Base-by-base conservation (phyloP, 768 basidiomycete species). In the Kondoa malvinella region DNA sequence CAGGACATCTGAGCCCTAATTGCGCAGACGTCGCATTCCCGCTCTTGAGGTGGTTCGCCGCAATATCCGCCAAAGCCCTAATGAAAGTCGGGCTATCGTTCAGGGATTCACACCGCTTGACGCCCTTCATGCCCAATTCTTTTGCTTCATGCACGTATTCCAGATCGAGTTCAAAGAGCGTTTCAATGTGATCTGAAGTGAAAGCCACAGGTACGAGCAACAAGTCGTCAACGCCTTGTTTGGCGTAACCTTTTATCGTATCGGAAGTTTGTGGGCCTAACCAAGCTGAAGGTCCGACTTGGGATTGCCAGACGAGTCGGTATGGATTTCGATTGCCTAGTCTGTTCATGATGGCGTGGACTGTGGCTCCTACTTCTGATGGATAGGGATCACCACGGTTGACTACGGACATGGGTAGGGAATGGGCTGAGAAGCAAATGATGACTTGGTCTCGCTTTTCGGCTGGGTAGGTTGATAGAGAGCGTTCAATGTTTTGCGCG, bases 171-270 rank as follows among this genome's bases (percentile, higher is more conserved):
- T 99, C 95, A 74, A 88, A 97, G 63, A 99, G 80, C 27, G 95
- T 99, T 81, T 99, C 95, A 74, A 99, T 97, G 76, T 99, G 95
- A 78, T 99, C 95, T 76, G 87, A 92, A 16, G 95, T 99, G 80
- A 99, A 99, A 29, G 95, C 95, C 70, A 99, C 92, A 0, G 95
- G 95, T 4, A 99, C 84, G 50, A 97, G 80, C 67, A 96, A 74
- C 34, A 79, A 72, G 69, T 81, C 76, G 70, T 80, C 80, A 67
- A 78, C 71, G 4, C 80, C 80, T 30, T 75, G 75, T 74, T 78
- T 77, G 31, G 77, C 77, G 27, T 79, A 74, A 0, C 80, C 81
- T 71, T 95, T 90, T 75, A 99, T 79, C 58, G 92, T 88, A 65
- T 89, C 91, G 21, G 83, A 81, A 1, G 95, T 99, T 77, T 96